These are phyloP conservation scores for Sporothrix protearum DNA, from an alignment of 2,329 filamentous ascomycete species.

Conservation along the genomic window DNA sequence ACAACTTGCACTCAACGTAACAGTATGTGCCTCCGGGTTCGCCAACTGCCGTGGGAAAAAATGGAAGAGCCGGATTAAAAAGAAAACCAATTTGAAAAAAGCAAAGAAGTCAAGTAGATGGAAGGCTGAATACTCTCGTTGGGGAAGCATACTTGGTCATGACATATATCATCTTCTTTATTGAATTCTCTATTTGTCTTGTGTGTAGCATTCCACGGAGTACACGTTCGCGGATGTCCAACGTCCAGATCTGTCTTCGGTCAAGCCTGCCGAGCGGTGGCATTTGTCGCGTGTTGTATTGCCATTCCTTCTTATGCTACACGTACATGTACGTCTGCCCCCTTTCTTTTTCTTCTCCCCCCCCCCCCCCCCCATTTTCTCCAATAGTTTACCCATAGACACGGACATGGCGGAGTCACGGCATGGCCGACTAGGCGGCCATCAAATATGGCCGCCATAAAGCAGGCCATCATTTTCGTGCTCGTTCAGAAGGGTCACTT, in stretches of 20 bases:
- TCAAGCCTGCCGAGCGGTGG: background rate
- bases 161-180: background rate
- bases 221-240: background rate
- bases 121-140: too few relatives aligned
- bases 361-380: background rate
- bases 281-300: background rate
- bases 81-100: background rate
- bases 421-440: background rate
- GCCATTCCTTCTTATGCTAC: too few relatives aligned
- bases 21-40: background rate
- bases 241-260: background rate
- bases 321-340: background rate
- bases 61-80: background rate
- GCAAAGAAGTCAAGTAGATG: background rate
- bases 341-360: background rate
- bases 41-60: background rate
- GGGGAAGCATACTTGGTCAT: background rate
- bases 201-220: too few relatives aligned
- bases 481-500: background rate
- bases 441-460: background rate
- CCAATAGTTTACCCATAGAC: background rate
- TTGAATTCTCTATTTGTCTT: background rate
- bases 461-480: background rate
- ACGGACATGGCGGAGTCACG: slow-evolving; percentile 6
- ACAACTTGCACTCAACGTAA: slow-evolving; percentile 1